Evolutionary conservation across 2,329 filamentous ascomycete genomes (phyloP).

Genomic region (Exophiala calicioides): DNA sequence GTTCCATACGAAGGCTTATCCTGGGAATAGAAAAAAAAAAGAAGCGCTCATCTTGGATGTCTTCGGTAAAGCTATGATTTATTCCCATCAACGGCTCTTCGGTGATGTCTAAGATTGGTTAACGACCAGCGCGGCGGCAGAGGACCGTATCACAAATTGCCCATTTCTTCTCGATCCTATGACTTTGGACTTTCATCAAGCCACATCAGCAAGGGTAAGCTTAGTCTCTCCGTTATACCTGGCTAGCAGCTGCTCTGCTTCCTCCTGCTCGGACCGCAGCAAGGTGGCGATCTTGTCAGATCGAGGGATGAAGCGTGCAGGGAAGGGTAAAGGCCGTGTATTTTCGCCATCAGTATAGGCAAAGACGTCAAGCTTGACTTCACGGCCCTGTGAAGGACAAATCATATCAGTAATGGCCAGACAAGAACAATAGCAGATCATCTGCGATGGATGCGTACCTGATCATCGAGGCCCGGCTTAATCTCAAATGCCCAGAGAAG

Average conservation of each 20-base stretch:
- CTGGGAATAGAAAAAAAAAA: no score
- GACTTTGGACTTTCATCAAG: no score
- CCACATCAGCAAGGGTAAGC: conserved; percentile 22
- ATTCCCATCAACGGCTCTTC: no score
- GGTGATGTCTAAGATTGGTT: no score
- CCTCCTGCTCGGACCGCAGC: conserved; percentile 10
- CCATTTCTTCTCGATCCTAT: no score
- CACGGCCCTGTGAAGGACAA: conserved; percentile 7
- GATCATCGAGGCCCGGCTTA: conserved; percentile 41
- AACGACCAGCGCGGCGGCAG: no score
- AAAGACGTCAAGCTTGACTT: conserved; percentile 21
- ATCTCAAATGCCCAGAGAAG: conserved; percentile 61
- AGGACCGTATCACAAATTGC: no score
- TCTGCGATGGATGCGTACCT: conserved; percentile 8
- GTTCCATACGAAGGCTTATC: no score
- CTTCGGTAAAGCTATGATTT: no score
- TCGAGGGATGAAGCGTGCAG: conserved; percentile 19
- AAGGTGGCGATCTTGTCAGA: conserved; percentile 12
- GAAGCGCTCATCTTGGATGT: no score
- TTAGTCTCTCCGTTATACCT: conserved; percentile 22
- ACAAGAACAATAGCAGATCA: not conserved
- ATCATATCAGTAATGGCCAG: not conserved
- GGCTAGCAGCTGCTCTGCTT: conserved; percentile 13
- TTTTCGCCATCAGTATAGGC: conserved; percentile 23
- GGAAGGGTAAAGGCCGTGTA: conserved; percentile 20